Conservation (phyloP, 495 filamentous ascomycete species). For the Trichoderma orchidacearum region DNA sequence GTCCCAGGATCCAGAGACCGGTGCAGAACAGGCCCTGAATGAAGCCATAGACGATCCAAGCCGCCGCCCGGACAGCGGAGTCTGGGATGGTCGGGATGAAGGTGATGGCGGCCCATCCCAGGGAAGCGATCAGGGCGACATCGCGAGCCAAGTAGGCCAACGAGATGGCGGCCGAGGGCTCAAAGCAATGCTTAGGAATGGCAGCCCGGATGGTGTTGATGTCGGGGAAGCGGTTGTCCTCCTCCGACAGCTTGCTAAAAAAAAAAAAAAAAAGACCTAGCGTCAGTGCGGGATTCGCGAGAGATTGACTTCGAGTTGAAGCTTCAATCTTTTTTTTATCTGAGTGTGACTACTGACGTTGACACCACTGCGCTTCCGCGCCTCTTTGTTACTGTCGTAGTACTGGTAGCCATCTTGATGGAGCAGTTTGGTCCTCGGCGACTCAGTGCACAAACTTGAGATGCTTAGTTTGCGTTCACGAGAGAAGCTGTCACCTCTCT, state of each 20-base stretch:
- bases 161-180: conserved; percentile 41
- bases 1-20: conserved; percentile 58
- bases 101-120: conserved; percentile 40
- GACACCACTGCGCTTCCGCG: background rate
- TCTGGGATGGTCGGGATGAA: conserved; percentile 36
- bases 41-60: conserved; percentile 48
- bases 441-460: background rate
- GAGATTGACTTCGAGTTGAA: too few species aligned
- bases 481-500: background rate
- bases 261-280: too few species aligned
- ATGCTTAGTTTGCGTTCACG: background rate
- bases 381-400: background rate
- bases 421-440: background rate
- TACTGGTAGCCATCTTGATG: background rate
- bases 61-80: conserved; percentile 26
- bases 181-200: conserved; percentile 56
- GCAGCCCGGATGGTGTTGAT: conserved; percentile 57
- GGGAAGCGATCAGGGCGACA: conserved; percentile 31
- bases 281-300: background rate
- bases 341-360: background rate
- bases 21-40: conserved; percentile 53
- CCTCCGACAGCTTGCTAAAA: background rate
- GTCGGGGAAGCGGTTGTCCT: conserved; percentile 8
- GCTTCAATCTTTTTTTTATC: too few species aligned
- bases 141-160: conserved; percentile 50